A percentile compares a stretch with the other conserved stretches of the same genome.
Evolutionary conservation across 1,139 yeast genomes (phyloP).

Genomic region (Suhomyces coccinellae): DNA sequence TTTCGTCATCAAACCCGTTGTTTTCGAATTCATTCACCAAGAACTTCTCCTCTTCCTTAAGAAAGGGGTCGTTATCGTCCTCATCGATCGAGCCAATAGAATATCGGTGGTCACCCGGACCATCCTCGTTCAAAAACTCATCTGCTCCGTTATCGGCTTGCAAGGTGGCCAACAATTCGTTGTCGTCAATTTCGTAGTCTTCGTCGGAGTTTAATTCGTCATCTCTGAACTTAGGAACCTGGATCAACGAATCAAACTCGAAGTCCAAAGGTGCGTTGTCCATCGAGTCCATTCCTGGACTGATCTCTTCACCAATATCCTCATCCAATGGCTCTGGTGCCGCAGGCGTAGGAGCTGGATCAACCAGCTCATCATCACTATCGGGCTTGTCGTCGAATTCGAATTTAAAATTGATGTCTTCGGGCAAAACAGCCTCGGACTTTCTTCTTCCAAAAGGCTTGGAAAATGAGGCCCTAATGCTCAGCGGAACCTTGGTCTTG

Average conservation of each 20-base stretch:
- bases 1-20: constrained; percentile 47
- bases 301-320: constrained; percentile 70
- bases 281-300: constrained; percentile 15
- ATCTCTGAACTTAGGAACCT: constrained; percentile 54
- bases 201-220: constrained; percentile 63
- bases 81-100: constrained; percentile 54
- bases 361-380: constrained; percentile 21
- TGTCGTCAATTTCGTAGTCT: constrained; percentile 71
- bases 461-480: constrained; percentile 23
- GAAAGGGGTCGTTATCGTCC: constrained; percentile 51
- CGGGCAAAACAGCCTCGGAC: constrained; percentile 45
- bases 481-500: constrained; percentile 8
- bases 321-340: constrained; percentile 37
- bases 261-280: constrained; percentile 27
- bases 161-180: constrained; percentile 65
- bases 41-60: constrained; percentile 48
- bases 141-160: constrained; percentile 54
- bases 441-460: constrained; percentile 39
- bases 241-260: constrained; percentile 39
- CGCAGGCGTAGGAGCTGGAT: constrained; percentile 15
- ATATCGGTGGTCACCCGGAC: constrained; percentile 22
- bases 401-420: constrained; percentile 56
- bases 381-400: constrained; percentile 46
- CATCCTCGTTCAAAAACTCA: constrained; percentile 29
- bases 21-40: constrained; percentile 50